Evolutionary conservation across 345 rosid species (phyloP), one percentile per base, ranked within the genome.

Genomic region (Citrus trifoliata): DNA sequence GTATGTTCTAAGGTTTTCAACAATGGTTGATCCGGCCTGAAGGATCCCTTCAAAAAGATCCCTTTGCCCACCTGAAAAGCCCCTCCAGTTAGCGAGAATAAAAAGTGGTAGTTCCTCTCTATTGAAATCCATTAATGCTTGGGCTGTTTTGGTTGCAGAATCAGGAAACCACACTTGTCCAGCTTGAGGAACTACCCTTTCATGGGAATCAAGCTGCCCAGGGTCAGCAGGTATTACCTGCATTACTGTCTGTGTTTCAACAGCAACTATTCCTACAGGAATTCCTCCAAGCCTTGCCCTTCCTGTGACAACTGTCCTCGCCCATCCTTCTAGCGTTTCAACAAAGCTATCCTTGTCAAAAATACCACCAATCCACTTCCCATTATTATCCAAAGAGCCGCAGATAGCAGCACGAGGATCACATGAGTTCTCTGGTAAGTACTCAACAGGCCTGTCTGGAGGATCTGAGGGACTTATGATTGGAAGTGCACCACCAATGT

Each of bases 131-230:
- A 96, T 82, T 76, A 96, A 84, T 1, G 99, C 98, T 83, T 96
- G 99, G 67, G 98, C 97, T 19, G 98, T 96, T 90, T 96, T 96
- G 76, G 89, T 86, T 7, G 99, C 99, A 37, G 99, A 96, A 90
- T 94, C 99, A 33, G 99, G 99, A 84, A 96, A 96, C 99, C 99
- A 96, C 77, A 96, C 99, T 88, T 96, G 99, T 71, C 99, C 99
- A 74, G 99, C 99, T 87, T 94, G 98, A 1, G 99, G 98, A 74
- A 94, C 99, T 60, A 96, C 95, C 84, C 98, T 87, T 84, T 96
- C 99, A 80, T 96, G 98, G 82, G 99, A 96, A 87, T 96, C 99
- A 13, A 94, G 98, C 85, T 94, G 99, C 72, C 99, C 99, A 12
- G 99, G 99, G 82, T 96, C 99, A 38, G 99, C 98, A 62, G 99